A percentile compares a stretch with the other conserved stretches of the same genome.
These are phyloP conservation scores for Begonia loranthoides DNA, from an alignment of 306 rosid species.

Conservation along the genomic window DNA sequence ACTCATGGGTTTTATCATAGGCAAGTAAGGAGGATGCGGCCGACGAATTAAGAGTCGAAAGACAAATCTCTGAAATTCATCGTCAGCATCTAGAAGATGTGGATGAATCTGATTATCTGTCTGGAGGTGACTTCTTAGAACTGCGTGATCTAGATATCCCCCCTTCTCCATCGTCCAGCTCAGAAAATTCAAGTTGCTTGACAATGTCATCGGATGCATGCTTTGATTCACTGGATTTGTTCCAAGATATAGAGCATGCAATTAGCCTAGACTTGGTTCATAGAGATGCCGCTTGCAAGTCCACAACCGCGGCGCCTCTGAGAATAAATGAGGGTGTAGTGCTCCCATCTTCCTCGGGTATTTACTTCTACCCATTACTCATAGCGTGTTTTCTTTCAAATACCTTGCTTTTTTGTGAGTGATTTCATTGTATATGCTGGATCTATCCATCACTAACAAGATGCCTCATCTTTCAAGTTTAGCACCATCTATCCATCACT, in stretches of 20 bases:
- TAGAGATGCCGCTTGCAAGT: constrained; percentile 18
- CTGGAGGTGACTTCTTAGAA: constrained; percentile 26
- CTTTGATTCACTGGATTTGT: constrained; percentile 19
- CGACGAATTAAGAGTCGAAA: constrained; percentile 8
- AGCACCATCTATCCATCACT: too few species aligned
- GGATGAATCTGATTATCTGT: constrained; percentile 7
- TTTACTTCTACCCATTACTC: background rate
- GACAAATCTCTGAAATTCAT: constrained; percentile 14
- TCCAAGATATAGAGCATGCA: constrained; percentile 14
- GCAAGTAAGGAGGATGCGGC: constrained; percentile 9
- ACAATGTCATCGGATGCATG: constrained; percentile 25
- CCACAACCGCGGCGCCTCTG: constrained; percentile 11
- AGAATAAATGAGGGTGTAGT: constrained; percentile 15
- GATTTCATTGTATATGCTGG: too few species aligned
- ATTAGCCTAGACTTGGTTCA: background rate
- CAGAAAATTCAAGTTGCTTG: constrained; percentile 27
- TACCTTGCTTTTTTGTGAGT: background rate
- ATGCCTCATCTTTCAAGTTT: too few species aligned
- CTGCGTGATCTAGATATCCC: constrained; percentile 23
- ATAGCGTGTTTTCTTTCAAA: background rate
- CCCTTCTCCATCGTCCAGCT: constrained; percentile 21
- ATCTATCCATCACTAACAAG: too few species aligned
- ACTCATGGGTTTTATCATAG: constrained; percentile 19
- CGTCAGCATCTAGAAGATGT: background rate
- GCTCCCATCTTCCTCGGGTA: constrained; percentile 22